Evolutionary conservation across 2,329 filamentous ascomycete genomes (phyloP).

Genomic region (Exophiala bonariae): DNA sequence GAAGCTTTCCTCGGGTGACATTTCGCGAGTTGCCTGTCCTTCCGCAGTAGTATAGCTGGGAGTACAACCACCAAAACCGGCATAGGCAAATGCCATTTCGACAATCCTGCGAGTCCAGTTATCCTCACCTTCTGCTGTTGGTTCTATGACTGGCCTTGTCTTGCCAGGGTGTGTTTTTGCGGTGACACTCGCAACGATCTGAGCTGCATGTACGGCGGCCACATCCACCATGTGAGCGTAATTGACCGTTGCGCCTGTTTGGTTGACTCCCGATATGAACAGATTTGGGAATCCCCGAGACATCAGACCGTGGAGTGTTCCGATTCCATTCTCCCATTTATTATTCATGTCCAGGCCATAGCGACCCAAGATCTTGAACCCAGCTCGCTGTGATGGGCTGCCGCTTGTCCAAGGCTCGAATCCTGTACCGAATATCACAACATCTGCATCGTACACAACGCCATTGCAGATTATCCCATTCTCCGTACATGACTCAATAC

Average conservation of each 20-base stretch:
- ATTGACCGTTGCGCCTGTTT: constrained; percentile 43
- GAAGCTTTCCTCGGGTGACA: constrained; percentile 31
- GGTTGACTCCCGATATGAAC: constrained; percentile 48
- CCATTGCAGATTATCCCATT: constrained; percentile 49
- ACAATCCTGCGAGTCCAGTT: constrained; percentile 47
- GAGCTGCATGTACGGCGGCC: constrained; percentile 44
- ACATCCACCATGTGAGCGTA: constrained; percentile 39
- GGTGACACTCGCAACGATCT: constrained; percentile 39
- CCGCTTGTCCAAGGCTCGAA: constrained; percentile 30
- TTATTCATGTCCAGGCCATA: constrained; percentile 46
- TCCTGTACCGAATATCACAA: constrained; percentile 50
- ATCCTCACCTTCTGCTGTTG: constrained; percentile 47
- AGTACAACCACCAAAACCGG: constrained; percentile 50
- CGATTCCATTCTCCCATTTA: constrained; percentile 47
- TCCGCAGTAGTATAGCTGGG: constrained; percentile 56
- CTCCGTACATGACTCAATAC: constrained; percentile 47
- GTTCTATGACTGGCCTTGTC: constrained; percentile 39
- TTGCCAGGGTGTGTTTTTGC: constrained; percentile 32
- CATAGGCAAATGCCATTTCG: constrained; percentile 41
- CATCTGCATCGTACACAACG: constrained; percentile 49
- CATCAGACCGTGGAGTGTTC: constrained; percentile 55
- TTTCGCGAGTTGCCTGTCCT: constrained; percentile 31
- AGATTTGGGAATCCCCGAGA: constrained; percentile 57
- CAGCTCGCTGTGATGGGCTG: constrained; percentile 34
- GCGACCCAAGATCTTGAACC: constrained; percentile 46